phyloP scores from a whole-genome alignment of 2,329 filamentous ascomycete species.

The Aureobasidium mangrovei region DNA sequence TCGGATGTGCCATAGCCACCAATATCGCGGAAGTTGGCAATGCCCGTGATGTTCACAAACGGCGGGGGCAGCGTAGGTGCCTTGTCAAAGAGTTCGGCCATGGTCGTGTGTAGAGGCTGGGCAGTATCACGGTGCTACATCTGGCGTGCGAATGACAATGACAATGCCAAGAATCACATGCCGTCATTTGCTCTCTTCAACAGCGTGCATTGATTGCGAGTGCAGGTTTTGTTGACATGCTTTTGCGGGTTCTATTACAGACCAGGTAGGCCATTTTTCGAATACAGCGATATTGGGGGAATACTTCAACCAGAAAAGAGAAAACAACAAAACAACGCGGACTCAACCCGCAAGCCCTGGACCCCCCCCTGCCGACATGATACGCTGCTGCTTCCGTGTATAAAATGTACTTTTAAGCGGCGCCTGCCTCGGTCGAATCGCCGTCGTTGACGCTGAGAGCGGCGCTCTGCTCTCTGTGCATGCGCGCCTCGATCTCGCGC shows the following conservation, averaged over 20 bases:
- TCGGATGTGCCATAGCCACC: slow-evolving; percentile 47
- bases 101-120: not conserved
- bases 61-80: slow-evolving; percentile 21
- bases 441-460: slow-evolving; percentile 17
- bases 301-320: slow-evolving; percentile 10
- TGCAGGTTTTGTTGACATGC: not conserved
- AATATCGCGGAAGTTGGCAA: slow-evolving; percentile 61
- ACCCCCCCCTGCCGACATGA: not conserved
- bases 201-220: too few relatives aligned
- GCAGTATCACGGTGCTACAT: not conserved
- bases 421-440: slow-evolving; percentile 18
- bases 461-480: slow-evolving; percentile 55
- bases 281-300: slow-evolving; percentile 16
- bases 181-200: not conserved
- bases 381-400: not conserved
- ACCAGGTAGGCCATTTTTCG: slow-evolving; percentile 10
- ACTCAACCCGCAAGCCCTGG: slow-evolving; percentile 1
- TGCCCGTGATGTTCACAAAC: slow-evolving; percentile 42
- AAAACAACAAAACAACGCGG: slow-evolving; percentile 12
- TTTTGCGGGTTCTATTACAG: slow-evolving; percentile 13
- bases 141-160: not conserved
- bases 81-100: slow-evolving; percentile 10
- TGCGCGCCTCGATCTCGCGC: slow-evolving; percentile 95
- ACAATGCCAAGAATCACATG: slow-evolving; percentile 10
- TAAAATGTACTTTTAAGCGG: slow-evolving; percentile 1